Percentiles rank a stretch among this genome's conserved stretches.
Evolutionary conservation across 2,329 filamentous ascomycete genomes (phyloP).

Genomic region (Penicillium sp.): DNA sequence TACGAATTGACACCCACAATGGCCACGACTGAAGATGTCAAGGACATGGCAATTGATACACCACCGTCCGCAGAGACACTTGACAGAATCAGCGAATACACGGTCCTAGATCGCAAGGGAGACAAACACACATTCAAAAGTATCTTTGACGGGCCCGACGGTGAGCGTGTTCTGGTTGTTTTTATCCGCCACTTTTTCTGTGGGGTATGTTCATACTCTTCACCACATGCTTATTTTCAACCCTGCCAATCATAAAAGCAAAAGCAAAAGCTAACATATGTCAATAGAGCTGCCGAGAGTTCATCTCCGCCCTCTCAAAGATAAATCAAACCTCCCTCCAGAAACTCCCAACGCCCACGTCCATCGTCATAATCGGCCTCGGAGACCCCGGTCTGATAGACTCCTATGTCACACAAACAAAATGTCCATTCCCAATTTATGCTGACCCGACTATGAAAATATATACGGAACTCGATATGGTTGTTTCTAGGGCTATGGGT

Average conservation of each 20-base stretch:
- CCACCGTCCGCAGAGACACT: not conserved
- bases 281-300: slow-evolving; percentile 71
- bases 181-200: slow-evolving; percentile 82
- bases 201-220: slow-evolving; percentile 55
- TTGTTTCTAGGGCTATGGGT: slow-evolving; percentile 62
- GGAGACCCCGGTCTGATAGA: slow-evolving; percentile 68
- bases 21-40: not conserved
- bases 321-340: slow-evolving; percentile 48
- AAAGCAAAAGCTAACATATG: not conserved
- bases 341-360: slow-evolving; percentile 55
- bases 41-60: not conserved
- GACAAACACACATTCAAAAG: slow-evolving; percentile 63
- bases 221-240: too few relatives aligned
- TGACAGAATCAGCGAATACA: slow-evolving; percentile 11
- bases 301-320: slow-evolving; percentile 62
- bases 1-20: not conserved
- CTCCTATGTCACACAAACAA: slow-evolving; percentile 62
- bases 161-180: slow-evolving; percentile 62
- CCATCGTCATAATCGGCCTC: slow-evolving; percentile 71
- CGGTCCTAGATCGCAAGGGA: slow-evolving; percentile 62
- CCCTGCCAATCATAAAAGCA: too few relatives aligned
- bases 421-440: slow-evolving; percentile 73
- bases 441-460: slow-evolving; percentile 69
- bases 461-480: slow-evolving; percentile 69
- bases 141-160: slow-evolving; percentile 48